Base-by-base conservation (phyloP, 257 asterid species). In the Nicotiana otophora region DNA sequence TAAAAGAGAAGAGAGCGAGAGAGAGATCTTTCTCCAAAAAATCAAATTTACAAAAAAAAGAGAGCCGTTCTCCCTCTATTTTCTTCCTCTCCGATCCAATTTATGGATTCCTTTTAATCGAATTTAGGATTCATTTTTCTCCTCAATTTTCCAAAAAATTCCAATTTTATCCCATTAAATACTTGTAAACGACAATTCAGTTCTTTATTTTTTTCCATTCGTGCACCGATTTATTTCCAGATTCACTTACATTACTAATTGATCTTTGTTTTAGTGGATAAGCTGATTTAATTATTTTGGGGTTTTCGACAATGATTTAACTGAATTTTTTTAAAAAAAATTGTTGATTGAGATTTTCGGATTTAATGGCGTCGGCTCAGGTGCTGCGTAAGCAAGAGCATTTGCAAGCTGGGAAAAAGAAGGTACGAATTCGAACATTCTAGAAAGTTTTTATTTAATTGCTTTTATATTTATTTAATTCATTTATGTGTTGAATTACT, bases 351-450 rank as follows among this genome's bases (percentile, higher is more conserved):
- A 23, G 33, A 23, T 42, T 72, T 36, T 31, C 7, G 46, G 51
- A 74, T 77, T 68, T 17, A 87, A 94, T 93, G 98, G 97, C 98
- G 88, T 91, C 97, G 89, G 95, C 89, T 77, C 95, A 94, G 93
- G 95, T 90, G 70, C 54, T 86, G 87, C 89, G 86, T 86, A 94
- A 94, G 89, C 91, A 90, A 85, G 94, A 87, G 82, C 90, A 90
- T 89, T 88, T 91, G 89, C 93, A 88, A 90, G 97, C 97, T 86
- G 98, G 98, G 31, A 91, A 81, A 84, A 92, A 61, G 75, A 91
- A 86, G 99, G 99, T 92, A 70, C 9, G 11, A 39, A 19, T 5
- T 42, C 51, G 4, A 42, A 42, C 3, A 39, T 42, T 69, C n/a
- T 68, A 3, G 5, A 26, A 34, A 17, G 39, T 5, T 19, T 33